Evolutionary conservation across 257 asterid species (phyloP).

Genomic region (Capsicum pubescens): DNA sequence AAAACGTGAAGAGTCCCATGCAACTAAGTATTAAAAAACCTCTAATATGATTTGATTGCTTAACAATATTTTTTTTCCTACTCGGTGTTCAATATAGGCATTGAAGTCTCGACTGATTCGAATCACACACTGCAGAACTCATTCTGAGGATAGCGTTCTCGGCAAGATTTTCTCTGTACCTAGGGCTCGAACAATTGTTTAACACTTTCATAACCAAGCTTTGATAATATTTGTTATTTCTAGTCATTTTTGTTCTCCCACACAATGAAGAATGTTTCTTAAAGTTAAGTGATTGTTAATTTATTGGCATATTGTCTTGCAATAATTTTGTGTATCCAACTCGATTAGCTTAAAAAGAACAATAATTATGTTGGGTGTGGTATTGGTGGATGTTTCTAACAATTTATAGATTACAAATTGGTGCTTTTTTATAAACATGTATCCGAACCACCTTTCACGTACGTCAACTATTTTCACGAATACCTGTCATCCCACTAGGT

Average conservation of each 20-base stretch:
- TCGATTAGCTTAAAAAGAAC: constrained; percentile 6
- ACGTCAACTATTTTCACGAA: neutral
- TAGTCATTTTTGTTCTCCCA: neutral
- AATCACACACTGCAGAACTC: too few relatives aligned
- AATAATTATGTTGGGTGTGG: neutral
- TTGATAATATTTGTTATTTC: neutral
- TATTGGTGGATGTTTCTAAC: neutral
- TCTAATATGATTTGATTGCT: neutral
- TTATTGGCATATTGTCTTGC: neutral
- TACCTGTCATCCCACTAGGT: neutral
- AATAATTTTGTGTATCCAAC: neutral
- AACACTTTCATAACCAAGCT: neutral
- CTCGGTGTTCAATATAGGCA: too few relatives aligned
- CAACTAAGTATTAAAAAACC: neutral
- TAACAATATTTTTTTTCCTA: neutral
- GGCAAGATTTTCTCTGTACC: too few relatives aligned
- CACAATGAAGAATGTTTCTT: neutral
- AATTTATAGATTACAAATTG: neutral
- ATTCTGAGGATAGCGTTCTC: too few relatives aligned
- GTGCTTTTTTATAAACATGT: neutral
- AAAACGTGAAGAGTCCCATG: neutral
- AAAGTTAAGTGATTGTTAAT: neutral
- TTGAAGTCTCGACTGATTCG: too few relatives aligned
- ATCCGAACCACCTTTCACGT: rapidly evolving
- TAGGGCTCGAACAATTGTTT: neutral